Percentiles rank a stretch among this genome's conserved stretches.
Conservation (phyloP, 2,329 filamentous ascomycete genomes). For the Dothistroma pini region DNA sequence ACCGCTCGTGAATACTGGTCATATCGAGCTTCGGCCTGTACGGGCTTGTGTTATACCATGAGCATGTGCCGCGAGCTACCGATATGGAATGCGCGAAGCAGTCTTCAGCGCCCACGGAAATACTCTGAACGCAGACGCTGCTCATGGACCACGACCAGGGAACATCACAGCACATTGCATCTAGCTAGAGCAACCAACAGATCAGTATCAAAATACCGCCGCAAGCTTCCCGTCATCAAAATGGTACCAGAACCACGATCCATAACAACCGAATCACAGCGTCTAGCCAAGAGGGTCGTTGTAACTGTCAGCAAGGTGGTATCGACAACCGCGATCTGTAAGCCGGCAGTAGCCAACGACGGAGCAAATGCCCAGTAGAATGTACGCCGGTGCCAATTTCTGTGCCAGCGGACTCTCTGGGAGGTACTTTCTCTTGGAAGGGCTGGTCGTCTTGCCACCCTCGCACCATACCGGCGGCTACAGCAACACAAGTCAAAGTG, state of each 20-base stretch:
- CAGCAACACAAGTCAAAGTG: neutral
- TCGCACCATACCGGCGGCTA: neutral
- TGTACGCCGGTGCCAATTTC: neutral
- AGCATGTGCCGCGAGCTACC: neutral
- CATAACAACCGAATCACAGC: neutral
- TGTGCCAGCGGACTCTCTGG: neutral
- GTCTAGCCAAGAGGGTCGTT: neutral
- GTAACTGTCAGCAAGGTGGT: neutral
- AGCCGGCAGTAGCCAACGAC: neutral
- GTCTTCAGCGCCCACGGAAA: neutral
- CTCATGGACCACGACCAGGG: neutral
- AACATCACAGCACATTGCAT: neutral
- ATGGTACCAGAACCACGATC: neutral
- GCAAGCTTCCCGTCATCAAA: too few species aligned
- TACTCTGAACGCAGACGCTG: neutral
- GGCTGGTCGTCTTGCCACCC: neutral
- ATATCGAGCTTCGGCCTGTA: neutral
- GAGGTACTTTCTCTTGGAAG: neutral
- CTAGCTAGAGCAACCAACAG: neutral
- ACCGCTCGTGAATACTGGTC: neutral
- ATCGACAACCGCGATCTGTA: neutral
- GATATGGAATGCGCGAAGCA: neutral
- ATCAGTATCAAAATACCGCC: neutral
- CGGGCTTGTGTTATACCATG: neutral
- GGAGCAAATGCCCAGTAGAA: neutral